Conservation (phyloP, 345 rosid genomes). For the Acer negundo region DNA sequence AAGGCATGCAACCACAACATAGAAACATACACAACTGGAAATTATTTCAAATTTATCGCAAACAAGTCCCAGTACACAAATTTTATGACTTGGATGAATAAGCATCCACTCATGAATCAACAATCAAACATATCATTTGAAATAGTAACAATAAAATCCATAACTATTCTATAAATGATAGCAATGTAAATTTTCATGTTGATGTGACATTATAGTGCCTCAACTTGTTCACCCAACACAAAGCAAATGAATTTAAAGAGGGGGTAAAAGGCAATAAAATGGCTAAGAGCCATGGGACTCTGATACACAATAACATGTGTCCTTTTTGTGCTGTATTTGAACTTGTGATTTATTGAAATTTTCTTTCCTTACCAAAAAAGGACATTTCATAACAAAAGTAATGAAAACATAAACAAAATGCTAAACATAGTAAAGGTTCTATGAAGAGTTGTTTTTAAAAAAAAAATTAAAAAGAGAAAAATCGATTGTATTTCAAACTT, state of each 20-base stretch:
- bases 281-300: neutral
- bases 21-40: neutral
- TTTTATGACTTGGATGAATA: neutral
- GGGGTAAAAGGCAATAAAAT: neutral
- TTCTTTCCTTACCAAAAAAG: neutral
- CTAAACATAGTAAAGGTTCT: neutral
- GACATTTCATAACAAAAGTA: neutral
- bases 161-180: neutral
- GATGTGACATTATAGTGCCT: neutral
- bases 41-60: neutral
- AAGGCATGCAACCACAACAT: too few species aligned
- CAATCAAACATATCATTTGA: neutral
- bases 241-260: conserved; percentile 3
- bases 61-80: neutral
- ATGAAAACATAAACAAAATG: neutral
- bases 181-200: neutral
- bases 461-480: neutral
- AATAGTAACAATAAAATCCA: neutral
- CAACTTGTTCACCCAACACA: neutral
- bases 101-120: neutral
- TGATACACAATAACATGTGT: neutral
- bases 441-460: neutral
- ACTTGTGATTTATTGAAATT: neutral
- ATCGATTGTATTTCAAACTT: neutral
- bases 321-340: neutral